Evolutionary conservation across 2,329 filamentous ascomycete genomes (phyloP).

Genomic region (Aspergillus sp.): DNA sequence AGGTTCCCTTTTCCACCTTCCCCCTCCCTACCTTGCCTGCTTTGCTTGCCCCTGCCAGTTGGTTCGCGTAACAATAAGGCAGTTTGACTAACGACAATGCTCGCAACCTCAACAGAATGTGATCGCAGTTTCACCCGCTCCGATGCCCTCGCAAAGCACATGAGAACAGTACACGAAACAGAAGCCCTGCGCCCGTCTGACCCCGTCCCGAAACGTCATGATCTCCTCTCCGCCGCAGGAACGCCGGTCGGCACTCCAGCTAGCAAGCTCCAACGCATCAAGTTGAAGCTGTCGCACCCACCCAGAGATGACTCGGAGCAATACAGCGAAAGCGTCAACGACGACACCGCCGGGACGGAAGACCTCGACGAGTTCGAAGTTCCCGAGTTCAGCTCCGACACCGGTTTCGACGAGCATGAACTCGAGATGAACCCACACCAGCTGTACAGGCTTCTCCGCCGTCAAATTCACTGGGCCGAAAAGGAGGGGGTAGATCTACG

Average conservation of each 20-base stretch:
- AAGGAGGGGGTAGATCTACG: conserved; percentile 42
- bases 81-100: conserved; percentile 4
- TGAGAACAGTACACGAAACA: conserved; percentile 97
- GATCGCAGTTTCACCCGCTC: conserved; percentile 95
- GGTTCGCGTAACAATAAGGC: background rate
- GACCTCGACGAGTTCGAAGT: conserved; percentile 36
- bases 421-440: conserved; percentile 42
- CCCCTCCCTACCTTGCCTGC: background rate
- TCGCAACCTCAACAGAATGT: conserved; percentile 65
- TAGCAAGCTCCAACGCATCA: conserved; percentile 41
- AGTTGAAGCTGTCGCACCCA: conserved; percentile 41
- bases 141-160: conserved; percentile 94
- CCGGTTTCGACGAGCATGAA: conserved; percentile 46
- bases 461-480: conserved; percentile 50
- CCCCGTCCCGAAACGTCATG: conserved; percentile 42
- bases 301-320: conserved; percentile 31
- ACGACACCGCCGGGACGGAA: conserved; percentile 30
- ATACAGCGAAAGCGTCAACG: conserved; percentile 28
- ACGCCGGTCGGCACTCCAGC: conserved; percentile 29
- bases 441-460: conserved; percentile 46
- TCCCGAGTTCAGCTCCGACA: conserved; percentile 41
- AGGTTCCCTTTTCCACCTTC: conserved; percentile 22
- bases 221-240: conserved; percentile 26
- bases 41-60: background rate
- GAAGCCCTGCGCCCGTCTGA: conserved; percentile 77